Evolutionary conservation across 805 yeast genomes (phyloP).

Genomic region (Nakazawaea siamensis): DNA sequence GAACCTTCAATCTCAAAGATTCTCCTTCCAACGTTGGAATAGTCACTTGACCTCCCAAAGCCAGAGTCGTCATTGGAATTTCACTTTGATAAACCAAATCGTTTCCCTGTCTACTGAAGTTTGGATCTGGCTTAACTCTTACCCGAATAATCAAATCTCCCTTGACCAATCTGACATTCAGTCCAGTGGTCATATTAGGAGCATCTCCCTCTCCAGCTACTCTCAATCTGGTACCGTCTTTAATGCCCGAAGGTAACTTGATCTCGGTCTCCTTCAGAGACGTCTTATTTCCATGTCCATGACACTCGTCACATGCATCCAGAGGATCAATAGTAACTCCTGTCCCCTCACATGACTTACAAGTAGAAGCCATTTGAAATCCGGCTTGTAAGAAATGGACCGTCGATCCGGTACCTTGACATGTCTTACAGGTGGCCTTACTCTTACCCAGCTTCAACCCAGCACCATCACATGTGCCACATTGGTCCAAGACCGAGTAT

Average conservation of each 20-base stretch:
- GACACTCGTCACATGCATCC: slow-evolving; percentile 75
- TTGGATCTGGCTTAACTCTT: slow-evolving; percentile 65
- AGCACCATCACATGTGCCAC: slow-evolving; percentile 74
- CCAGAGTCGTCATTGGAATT: slow-evolving; percentile 92
- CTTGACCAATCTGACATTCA: slow-evolving; percentile 57
- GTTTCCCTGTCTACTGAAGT: slow-evolving; percentile 57
- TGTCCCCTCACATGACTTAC: slow-evolving; percentile 78
- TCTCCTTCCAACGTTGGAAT: slow-evolving; percentile 89
- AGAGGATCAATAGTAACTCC: slow-evolving; percentile 67
- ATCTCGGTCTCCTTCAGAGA: slow-evolving; percentile 64
- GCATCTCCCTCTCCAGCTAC: slow-evolving; percentile 88
- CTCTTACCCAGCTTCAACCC: slow-evolving; percentile 75
- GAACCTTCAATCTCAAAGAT: slow-evolving; percentile 66
- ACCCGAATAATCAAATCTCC: slow-evolving; percentile 88
- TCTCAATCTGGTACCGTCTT: slow-evolving; percentile 78
- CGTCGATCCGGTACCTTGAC: slow-evolving; percentile 91
- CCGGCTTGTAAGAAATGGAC: slow-evolving; percentile 86
- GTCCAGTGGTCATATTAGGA: slow-evolving; percentile 69
- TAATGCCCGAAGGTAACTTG: slow-evolving; percentile 82
- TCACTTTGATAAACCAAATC: slow-evolving; percentile 59
- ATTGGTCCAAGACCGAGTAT: slow-evolving; percentile 67
- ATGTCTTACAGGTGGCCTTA: slow-evolving; percentile 72
- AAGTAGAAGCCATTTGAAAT: slow-evolving; percentile 93
- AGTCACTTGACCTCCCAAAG: slow-evolving; percentile 84
- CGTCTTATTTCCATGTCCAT: slow-evolving; percentile 80